Conservation (phyloP, 148 eudicot genomes). For the Nepenthes gracilis region DNA sequence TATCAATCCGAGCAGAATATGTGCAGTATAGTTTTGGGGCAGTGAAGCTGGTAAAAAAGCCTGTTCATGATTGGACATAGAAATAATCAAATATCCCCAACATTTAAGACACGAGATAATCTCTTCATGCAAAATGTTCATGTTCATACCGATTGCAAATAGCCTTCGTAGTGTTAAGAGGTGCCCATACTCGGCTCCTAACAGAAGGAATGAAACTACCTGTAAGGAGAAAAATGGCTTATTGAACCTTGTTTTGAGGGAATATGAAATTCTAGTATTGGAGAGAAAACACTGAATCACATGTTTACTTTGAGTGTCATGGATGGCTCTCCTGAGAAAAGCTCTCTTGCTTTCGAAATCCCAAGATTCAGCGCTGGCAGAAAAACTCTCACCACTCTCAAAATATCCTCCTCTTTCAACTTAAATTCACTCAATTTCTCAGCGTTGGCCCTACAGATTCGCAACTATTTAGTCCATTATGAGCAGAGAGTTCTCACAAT, state of each 20-base stretch:
- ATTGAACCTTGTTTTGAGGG: background rate
- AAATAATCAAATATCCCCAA: background rate
- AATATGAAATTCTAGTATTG: background rate
- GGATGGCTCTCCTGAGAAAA: slow-evolving; percentile 93
- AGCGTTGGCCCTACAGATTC: slow-evolving; percentile 21
- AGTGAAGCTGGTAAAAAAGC: slow-evolving; percentile 77
- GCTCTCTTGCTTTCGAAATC: slow-evolving; percentile 39
- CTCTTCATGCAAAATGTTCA: background rate
- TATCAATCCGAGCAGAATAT: slow-evolving; percentile 45
- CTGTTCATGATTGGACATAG: slow-evolving; percentile 23
- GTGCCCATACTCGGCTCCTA: slow-evolving; percentile 88
- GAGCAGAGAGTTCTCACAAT: too few relatives aligned
- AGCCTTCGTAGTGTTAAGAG: slow-evolving; percentile 65
- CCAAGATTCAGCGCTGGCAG: slow-evolving; percentile 67
- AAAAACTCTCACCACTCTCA: slow-evolving; percentile 45
- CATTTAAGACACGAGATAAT: background rate
- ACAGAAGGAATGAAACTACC: slow-evolving; percentile 57
- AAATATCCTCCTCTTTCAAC: slow-evolving; percentile 64
- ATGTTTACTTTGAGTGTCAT: slow-evolving; percentile 50
- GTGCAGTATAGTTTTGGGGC: slow-evolving; percentile 59
- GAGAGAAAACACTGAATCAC: background rate
- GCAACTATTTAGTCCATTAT: background rate
- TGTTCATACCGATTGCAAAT: slow-evolving; percentile 57
- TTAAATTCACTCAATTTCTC: slow-evolving; percentile 21
- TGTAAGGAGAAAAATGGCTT: slow-evolving; percentile 12